Conservation (phyloP, 2,329 filamentous ascomycete species). For the Leptographium procerum region DNA sequence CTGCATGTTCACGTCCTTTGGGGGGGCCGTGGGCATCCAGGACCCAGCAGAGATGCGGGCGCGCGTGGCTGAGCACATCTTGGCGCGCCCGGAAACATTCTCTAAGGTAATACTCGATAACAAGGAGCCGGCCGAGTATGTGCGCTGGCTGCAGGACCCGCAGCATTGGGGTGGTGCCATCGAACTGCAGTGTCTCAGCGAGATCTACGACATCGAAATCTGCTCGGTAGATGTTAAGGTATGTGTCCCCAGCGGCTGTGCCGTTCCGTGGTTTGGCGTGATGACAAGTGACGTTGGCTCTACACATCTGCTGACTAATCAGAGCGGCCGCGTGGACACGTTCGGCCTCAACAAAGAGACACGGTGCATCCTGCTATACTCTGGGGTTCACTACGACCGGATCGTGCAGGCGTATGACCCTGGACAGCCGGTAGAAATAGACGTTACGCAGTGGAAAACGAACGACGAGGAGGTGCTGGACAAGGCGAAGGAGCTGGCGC, state of each 20-base stretch:
- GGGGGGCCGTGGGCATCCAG: constrained; percentile 57
- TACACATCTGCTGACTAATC: neutral
- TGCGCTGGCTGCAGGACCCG: constrained; percentile 65
- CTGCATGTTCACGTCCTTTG: constrained; percentile 85
- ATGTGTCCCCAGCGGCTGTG: neutral
- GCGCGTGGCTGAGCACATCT: constrained; percentile 69
- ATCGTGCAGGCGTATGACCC: constrained; percentile 59
- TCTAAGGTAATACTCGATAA: constrained; percentile 62
- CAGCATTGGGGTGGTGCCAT: constrained; percentile 88
- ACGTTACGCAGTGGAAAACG: constrained; percentile 49
- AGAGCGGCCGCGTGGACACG: constrained; percentile 41
- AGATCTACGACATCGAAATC: constrained; percentile 78
- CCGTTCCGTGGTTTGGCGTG: neutral
- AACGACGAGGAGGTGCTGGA: constrained; percentile 56
- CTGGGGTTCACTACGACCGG: constrained; percentile 87
- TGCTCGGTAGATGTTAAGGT: constrained; percentile 69
- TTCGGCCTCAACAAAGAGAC: constrained; percentile 65
- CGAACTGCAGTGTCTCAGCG: constrained; percentile 73
- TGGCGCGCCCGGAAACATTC: constrained; percentile 60
- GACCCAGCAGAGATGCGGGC: constrained; percentile 52
- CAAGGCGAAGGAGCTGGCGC: constrained; percentile 53
- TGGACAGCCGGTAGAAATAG: constrained; percentile 57
- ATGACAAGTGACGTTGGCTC: too few relatives aligned
- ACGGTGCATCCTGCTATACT: constrained; percentile 76
- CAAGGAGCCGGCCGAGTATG: constrained; percentile 61